These are phyloP conservation scores for Austroboletus olivaceoglutinosus DNA, from an alignment of 1,284 basidiomycete species.

Conservation along the genomic window DNA sequence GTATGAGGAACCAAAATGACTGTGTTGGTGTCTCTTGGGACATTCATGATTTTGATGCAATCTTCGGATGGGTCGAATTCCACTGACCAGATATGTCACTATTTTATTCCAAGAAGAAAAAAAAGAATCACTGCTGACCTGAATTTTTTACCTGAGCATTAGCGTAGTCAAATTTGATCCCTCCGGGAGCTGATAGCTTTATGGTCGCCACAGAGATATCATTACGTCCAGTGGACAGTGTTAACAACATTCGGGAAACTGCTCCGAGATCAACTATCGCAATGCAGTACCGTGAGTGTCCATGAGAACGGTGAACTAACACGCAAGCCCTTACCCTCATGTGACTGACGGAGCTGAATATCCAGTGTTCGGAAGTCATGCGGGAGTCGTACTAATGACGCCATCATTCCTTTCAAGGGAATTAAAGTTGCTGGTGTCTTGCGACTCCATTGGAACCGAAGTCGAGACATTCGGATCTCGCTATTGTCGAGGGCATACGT, in stretches of 20 bases:
- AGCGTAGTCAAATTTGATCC: conserved; percentile 48
- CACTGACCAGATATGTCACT: conserved; percentile 6
- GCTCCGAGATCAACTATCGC: conserved; percentile 65
- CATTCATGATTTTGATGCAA: conserved; percentile 45
- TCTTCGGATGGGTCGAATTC: conserved; percentile 40
- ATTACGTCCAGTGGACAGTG: conserved; percentile 66
- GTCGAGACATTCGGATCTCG: conserved; percentile 55
- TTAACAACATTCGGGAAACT: conserved; percentile 51
- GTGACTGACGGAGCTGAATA: conserved; percentile 58
- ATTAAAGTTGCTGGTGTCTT: conserved; percentile 29
- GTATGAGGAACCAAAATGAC: conserved; percentile 61
- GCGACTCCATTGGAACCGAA: conserved; percentile 60
- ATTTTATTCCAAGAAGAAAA: no score
- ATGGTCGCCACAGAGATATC: conserved; percentile 51
- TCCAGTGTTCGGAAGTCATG: conserved; percentile 59
- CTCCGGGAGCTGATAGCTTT: conserved; percentile 51
- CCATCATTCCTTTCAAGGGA: conserved; percentile 28
- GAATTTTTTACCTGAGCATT: conserved; percentile 45
- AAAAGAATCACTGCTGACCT: conserved; percentile 25
- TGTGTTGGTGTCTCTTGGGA: conserved; percentile 45
- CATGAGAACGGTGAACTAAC: neutral
- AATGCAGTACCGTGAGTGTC: conserved; percentile 7
- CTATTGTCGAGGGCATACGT: conserved; percentile 58
- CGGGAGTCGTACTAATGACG: conserved; percentile 55
- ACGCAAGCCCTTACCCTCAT: conserved; percentile 49